Conservation (phyloP, 78 protist species). For the Dictyostelium intermedium region DNA sequence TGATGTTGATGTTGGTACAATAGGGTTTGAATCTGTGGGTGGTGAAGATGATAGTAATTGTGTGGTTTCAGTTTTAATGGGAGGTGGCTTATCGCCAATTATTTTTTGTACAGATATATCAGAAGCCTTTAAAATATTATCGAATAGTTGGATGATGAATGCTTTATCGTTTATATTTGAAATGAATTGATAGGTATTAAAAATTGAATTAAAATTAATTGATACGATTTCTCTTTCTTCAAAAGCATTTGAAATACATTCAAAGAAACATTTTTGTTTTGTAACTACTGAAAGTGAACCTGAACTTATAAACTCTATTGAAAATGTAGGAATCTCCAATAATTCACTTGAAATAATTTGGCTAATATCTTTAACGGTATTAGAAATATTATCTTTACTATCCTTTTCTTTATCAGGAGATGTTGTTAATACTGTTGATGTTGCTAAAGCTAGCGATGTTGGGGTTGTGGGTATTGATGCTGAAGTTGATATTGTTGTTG, state of each 20-base stretch:
- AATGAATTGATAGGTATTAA: constrained; percentile 51
- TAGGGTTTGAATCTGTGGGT: not conserved
- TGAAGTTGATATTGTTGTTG: not conserved
- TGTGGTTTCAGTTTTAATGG: not conserved
- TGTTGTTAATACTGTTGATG: not conserved
- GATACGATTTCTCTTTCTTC: constrained; percentile 70
- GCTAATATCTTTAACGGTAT: not conserved
- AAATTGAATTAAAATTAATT: constrained; percentile 56
- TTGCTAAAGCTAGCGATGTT: not conserved
- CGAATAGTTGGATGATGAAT: constrained; percentile 29
- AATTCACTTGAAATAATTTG: not conserved
- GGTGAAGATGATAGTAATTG: not conserved
- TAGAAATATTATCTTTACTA: not conserved
- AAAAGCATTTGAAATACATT: constrained; percentile 27
- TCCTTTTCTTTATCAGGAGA: not conserved
- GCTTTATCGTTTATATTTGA: constrained; percentile 41
- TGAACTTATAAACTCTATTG: constrained; percentile 26
- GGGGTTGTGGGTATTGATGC: not conserved
- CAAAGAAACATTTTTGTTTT: constrained; percentile 70
- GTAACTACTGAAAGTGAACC: not conserved
- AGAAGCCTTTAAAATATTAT: constrained; percentile 48
- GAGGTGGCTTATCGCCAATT: not conserved
- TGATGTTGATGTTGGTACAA: not conserved
- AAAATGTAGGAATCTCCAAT: constrained; percentile 60
- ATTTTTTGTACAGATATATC: constrained; percentile 40